Conservation (phyloP, 768 basidiomycete species). For the Mycena albidolilacea region DNA sequence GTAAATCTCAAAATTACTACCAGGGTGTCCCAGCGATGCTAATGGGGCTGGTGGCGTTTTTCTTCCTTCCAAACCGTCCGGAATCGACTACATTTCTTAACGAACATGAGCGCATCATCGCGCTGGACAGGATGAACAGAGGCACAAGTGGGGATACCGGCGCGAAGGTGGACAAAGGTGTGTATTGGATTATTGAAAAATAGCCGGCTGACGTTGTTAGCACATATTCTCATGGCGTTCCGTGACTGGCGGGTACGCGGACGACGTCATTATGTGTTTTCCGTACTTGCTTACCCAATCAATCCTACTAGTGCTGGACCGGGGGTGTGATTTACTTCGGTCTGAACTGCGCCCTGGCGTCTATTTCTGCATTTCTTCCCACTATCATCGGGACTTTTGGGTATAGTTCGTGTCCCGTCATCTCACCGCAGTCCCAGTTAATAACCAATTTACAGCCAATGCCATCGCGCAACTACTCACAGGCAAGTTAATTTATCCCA, state of each 20-base stretch:
- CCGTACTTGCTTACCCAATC: slow-evolving; percentile 1
- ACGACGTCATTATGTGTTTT: slow-evolving; percentile 4
- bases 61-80: slow-evolving; percentile 67
- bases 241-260: slow-evolving; percentile 77
- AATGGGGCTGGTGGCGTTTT: slow-evolving; percentile 68
- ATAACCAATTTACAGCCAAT: slow-evolving; percentile 57
- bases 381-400: slow-evolving; percentile 85
- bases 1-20: background rate
- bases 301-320: slow-evolving; percentile 62
- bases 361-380: slow-evolving; percentile 87
- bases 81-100: slow-evolving; percentile 67
- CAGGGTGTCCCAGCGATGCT: slow-evolving; percentile 79
- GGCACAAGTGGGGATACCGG: slow-evolving; percentile 77
- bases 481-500: background rate
- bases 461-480: slow-evolving; percentile 81
- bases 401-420: slow-evolving; percentile 63
- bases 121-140: slow-evolving; percentile 77
- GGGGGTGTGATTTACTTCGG: slow-evolving; percentile 86
- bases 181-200: background rate
- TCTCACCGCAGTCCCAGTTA: slow-evolving; percentile 9
- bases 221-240: slow-evolving; percentile 74
- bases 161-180: slow-evolving; percentile 74
- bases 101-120: slow-evolving; percentile 67
- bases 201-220: slow-evolving; percentile 49
- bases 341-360: slow-evolving; percentile 82